A percentile compares a stretch with the other conserved stretches of the same genome.
phyloP scores from a whole-genome alignment of 1,284 basidiomycete genomes.

The Puccinia hordei region DNA sequence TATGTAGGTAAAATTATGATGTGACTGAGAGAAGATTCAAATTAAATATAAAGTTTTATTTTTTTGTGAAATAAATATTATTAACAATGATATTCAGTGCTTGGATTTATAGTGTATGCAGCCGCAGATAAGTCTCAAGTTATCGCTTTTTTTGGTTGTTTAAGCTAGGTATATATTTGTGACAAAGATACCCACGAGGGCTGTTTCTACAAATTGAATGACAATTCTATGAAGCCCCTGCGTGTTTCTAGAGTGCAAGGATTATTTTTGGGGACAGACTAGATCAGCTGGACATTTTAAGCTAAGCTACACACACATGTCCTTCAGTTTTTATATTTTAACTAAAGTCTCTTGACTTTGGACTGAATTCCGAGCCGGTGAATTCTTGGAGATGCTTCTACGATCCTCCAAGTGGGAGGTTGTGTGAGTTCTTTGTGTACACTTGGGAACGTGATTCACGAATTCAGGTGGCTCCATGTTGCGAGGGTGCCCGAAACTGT shows the following conservation, averaged over 20 bases:
- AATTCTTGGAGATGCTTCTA: conserved; percentile 7
- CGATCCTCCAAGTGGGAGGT: conserved; percentile 1
- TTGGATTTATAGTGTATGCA: not conserved
- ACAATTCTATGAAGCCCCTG: not conserved
- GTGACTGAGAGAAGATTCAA: too few species aligned
- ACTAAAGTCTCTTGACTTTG: conserved; percentile 27
- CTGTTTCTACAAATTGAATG: not conserved
- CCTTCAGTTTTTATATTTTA: not conserved
- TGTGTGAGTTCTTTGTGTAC: not conserved
- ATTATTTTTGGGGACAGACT: not conserved
- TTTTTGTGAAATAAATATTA: not conserved
- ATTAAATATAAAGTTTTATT: not conserved
- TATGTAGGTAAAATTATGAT: too few species aligned
- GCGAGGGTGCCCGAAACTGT: not conserved
- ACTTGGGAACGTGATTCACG: not conserved
- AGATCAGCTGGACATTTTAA: not conserved
- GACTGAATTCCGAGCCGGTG: conserved; percentile 1
- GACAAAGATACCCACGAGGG: not conserved
- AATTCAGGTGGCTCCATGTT: not conserved
- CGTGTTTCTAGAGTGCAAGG: not conserved
- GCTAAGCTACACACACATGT: not conserved
- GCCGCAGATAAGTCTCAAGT: not conserved
- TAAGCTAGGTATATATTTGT: not conserved
- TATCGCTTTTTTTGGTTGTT: not conserved
- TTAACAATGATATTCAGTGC: not conserved